Evolutionary conservation across 2,329 filamentous ascomycete species (phyloP), one percentile per base, ranked within the genome.

Genomic region (Fusarium neocosmosporiellum): DNA sequence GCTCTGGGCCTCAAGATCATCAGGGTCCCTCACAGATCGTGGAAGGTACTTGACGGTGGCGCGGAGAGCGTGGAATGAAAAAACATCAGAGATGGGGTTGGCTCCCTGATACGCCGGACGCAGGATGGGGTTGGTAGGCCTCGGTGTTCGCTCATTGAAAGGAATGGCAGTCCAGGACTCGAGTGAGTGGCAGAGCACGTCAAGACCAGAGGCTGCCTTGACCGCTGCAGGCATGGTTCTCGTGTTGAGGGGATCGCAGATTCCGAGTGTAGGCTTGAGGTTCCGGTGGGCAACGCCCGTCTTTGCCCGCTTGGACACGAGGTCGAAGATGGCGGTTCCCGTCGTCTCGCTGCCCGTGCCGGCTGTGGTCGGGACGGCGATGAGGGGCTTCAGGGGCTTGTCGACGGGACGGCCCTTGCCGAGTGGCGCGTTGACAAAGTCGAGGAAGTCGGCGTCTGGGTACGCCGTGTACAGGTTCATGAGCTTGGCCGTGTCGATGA

Each of bases 81-180:
- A 99, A 74, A 99, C 96, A 80, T 99, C 96, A 48, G 94, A 97
- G 77, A 99, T 99, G 3, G 96, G 96, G 81, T 99, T 99, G 8
- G 96, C 95, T 43, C 96, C 96, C 82, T 99, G 96, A 80, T 99
- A 99, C 0, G 96, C 95, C 0, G 96, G 96, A 5, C 96, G 89
- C 68, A 96, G 88, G 75, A 99, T 94, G 0, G 97, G 96, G 81
- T 99, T 98, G 5, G 89, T 84, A 0, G 97, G 97, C 4, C 96
- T 88, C 0, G 96, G 96, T 0, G 87, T 90, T 59, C 96, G 91
- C 86, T 98, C 93, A 76, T 93, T 88, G 85, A 94, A 99, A 0
- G 97, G 97, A 71, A 99, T 98, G 3, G 96, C 96, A 1, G 96
- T 99, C 94, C 96, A 99, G 6, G 94, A 97, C 83, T 99, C 97